phyloP scores from a whole-genome alignment of 306 rosid genomes.

The Glycine soja region DNA sequence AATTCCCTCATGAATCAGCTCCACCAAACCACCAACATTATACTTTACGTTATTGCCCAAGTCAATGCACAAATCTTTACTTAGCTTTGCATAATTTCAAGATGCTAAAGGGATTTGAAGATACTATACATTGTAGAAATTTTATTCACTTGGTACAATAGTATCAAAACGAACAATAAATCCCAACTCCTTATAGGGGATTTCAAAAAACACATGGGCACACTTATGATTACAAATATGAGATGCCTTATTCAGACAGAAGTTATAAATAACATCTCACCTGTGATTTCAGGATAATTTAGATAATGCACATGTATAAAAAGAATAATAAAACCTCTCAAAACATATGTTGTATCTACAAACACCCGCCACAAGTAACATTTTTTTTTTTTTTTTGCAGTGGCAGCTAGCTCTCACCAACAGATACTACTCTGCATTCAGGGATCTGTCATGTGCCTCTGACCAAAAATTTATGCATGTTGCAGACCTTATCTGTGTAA shows the following conservation, averaged over 20 bases:
- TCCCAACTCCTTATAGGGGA: conserved; percentile 35
- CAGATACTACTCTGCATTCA: too few relatives aligned
- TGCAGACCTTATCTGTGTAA: conserved; percentile 34
- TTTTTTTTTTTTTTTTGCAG: conserved; percentile 1
- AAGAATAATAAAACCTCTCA: conserved; percentile 40
- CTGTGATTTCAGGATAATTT: conserved; percentile 42
- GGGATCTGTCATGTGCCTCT: conserved; percentile 21
- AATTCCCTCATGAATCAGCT: too few relatives aligned
- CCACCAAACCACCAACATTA: too few relatives aligned
- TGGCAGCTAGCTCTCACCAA: conserved; percentile 16
- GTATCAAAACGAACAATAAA: conserved; percentile 43
- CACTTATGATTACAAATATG: conserved; percentile 42
- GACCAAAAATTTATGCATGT: conserved; percentile 39
- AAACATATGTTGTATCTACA: conserved; percentile 62
- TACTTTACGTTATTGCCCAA: too few relatives aligned
- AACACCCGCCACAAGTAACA: conserved; percentile 35
- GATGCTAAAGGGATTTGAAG: background rate
- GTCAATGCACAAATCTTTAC: background rate
- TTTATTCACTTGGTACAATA: conserved; percentile 36
- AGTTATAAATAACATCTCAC: conserved; percentile 42
- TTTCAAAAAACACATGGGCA: conserved; percentile 34
- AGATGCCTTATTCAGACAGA: conserved; percentile 51
- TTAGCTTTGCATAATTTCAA: conserved; percentile 1
- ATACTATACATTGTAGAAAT: conserved; percentile 6
- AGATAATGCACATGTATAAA: conserved; percentile 51